Evolutionary conservation across 1,284 basidiomycete species (phyloP), one percentile per base, ranked within the genome.

Genomic region (Coniophora puteana): DNA sequence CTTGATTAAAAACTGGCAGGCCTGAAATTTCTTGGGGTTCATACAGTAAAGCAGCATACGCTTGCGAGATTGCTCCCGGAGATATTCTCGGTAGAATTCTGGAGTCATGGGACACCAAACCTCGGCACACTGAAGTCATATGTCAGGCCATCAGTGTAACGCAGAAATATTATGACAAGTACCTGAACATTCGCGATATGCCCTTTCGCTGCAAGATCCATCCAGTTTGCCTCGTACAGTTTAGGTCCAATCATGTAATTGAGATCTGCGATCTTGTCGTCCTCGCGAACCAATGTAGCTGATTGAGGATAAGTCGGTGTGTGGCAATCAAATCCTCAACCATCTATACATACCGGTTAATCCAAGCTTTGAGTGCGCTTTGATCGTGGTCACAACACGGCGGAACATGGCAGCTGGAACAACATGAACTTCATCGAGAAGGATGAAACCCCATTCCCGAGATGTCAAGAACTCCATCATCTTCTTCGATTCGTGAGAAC

Each of bases 91-190:
- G 64, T 99, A 99, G 62, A 99, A 99, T 61, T 99, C 94, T n/a
- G 96, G 95, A 23, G 96, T 97, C 96, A 99, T 99, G 8, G 93
- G 92, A 59, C 96, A 99, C 96, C 96, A 99, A 5, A 99, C 96
- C 67, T 99, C 96, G 12, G 96, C 96, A 62, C 94, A 98, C 88
- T 94, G 41, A 22, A 10, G 12, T 14, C 18, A 20, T 14, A 11
- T 24, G 30, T 26, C 17, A 36, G 51, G 12, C 46, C 25, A 44
- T 46, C 41, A 22, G 39, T 10, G 18, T 21, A 23, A 28, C 14
- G 47, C 42, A 34, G 34, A 29, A 8, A 32, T 32, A 16, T 34
- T 39, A 40, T 26, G 25, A 42, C 34, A 56, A 76, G 49, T 62
- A 90, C 90, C 78, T 98, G 96, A 16, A 99, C 96, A 52, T 96